Base-by-base conservation (phyloP, 257 asterid species). In the Scutellaria minor region DNA sequence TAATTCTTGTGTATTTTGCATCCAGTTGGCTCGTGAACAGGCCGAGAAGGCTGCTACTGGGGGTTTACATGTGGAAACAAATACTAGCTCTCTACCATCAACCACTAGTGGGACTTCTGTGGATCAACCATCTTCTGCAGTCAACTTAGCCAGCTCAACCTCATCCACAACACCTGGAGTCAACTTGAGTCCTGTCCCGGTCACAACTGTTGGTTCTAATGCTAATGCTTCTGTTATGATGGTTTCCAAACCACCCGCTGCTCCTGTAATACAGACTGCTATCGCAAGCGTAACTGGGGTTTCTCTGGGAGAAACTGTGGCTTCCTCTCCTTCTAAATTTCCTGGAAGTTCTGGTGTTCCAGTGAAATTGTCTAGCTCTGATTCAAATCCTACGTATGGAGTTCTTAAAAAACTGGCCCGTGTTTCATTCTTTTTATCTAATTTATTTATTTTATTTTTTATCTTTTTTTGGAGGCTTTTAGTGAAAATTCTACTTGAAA, bases 11-110 rank as follows among this genome's bases (percentile, higher is more conserved):
- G 5, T 52, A 59, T 51, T 27, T 53, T 81, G 79, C 65, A 78
- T 80, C 60, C 85, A 95, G 99, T 82, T 88, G 86, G 97, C 97
- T 64, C 97, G 99, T 72, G 99, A 92, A 77, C 85, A 31, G 77
- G 97, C 99, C 68, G 97, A 89, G 80, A 91, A 78, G 58, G 87
- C 76, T 48, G 85, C 88, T 70, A 72, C 85, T 37, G 88, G 68
- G 78, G 93, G 83, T 81, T 79, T 82, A 63, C 86, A 63, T 24
- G 31, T 85, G 1, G 88, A 83, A 71, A 71, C 66, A 62, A 81
- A 80, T 72, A 55, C 73, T 66, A 71, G 71, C 62, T 70, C 93
- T 74, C 73, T 73, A 61, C 78, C 86, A 15, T 67, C 86, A 55
- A 24, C 87, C 59, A 73, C 83, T 57, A 62, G 84, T 14, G 84